These are phyloP conservation scores for Lasiodiplodia hormozganensis DNA, from an alignment of 2,329 filamentous ascomycete genomes.

Conservation along the genomic window DNA sequence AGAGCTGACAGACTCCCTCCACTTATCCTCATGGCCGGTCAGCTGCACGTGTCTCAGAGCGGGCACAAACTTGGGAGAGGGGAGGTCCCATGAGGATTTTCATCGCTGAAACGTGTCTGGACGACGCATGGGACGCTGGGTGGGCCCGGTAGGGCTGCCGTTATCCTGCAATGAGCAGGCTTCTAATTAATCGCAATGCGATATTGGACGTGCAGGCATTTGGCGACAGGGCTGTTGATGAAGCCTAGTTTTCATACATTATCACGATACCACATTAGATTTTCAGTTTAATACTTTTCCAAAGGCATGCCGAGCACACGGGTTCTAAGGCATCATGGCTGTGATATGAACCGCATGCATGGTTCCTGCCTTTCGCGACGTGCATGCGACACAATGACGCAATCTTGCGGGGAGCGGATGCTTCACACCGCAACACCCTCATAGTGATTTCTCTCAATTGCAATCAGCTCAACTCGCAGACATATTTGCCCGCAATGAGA, in stretches of 20 bases:
- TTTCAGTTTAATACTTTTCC: neutral
- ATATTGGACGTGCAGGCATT: neutral
- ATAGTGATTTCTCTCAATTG: neutral
- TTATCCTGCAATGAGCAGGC: neutral
- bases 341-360: neutral
- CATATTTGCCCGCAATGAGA: neutral
- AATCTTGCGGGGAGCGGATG: constrained; percentile 10
- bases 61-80: neutral
- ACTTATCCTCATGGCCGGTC: neutral
- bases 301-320: neutral
- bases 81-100: constrained; percentile 1
- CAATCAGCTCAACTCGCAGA: neutral
- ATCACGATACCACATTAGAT: neutral
- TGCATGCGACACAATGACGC: constrained; percentile 24
- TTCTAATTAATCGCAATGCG: neutral
- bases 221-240: neutral
- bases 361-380: constrained; percentile 16
- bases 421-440: neutral
- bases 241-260: neutral
- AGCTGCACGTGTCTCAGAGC: neutral
- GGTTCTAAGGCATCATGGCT: neutral
- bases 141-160: neutral
- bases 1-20: neutral
- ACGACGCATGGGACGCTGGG: neutral
- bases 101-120: neutral